Conservation (phyloP, 129 eudicot species). For the Lonicera japonica region DNA sequence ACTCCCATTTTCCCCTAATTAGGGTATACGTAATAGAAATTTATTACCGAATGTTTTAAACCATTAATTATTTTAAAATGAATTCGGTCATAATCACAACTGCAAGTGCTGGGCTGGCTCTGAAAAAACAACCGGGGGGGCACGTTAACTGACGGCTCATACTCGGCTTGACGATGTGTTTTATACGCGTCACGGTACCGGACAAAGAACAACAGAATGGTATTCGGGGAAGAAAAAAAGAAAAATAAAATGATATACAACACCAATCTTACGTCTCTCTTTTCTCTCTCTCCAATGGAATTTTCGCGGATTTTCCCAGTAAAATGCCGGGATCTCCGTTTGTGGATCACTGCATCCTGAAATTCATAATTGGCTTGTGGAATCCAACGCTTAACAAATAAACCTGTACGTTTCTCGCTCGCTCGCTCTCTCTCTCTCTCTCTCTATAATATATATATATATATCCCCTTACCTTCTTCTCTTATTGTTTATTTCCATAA, state of each 20-base stretch:
- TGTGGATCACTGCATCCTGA: slow-evolving; percentile 16
- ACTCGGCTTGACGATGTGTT: neutral
- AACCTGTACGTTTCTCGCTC: neutral
- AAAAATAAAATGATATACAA: neutral
- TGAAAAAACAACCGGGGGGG: neutral
- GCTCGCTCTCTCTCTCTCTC: neutral
- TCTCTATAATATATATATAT: too few relatives aligned
- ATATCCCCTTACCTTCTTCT: too few relatives aligned
- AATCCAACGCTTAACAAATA: neutral
- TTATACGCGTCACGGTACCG: neutral
- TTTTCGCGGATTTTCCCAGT: slow-evolving; percentile 21
- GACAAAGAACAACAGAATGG: neutral
- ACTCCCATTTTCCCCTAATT: too few relatives aligned
- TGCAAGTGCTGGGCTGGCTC: too few relatives aligned
- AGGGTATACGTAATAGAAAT: too few relatives aligned
- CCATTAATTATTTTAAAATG: too few relatives aligned
- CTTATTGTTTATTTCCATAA: neutral
- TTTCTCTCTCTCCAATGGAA: slow-evolving; percentile 13
- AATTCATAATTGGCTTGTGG: neutral
- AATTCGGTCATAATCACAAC: too few relatives aligned
- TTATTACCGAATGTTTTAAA: too few relatives aligned
- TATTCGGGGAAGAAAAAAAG: neutral
- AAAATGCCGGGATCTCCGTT: slow-evolving; percentile 45
- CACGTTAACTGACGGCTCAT: slow-evolving; percentile 2
- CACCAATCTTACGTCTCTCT: slow-evolving; percentile 4